phyloP scores from a whole-genome alignment of 2,329 filamentous ascomycete genomes.

The Clarireedia monteithiana region DNA sequence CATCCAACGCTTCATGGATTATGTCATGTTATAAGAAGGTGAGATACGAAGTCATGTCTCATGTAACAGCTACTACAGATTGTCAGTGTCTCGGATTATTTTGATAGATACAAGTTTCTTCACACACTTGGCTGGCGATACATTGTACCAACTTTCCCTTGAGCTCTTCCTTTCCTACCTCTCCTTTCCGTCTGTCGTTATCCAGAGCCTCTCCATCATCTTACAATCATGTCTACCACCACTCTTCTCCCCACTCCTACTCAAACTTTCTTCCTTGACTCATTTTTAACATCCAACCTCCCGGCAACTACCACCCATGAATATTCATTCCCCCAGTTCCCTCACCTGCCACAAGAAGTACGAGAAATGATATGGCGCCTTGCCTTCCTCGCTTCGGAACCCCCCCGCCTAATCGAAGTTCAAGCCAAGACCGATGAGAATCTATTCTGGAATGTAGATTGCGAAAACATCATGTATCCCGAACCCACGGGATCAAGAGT shows the following conservation, averaged over 20 bases:
- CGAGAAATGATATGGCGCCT: neutral
- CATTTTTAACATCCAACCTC: neutral
- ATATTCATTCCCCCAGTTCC: neutral
- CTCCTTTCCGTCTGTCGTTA: neutral
- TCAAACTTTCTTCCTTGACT: neutral
- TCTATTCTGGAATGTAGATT: neutral
- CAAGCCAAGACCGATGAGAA: neutral
- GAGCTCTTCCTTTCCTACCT: too few relatives aligned
- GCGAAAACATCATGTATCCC: neutral
- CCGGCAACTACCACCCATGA: neutral
- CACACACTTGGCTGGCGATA: too few relatives aligned
- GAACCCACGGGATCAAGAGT: constrained; percentile 2
- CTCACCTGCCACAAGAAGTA: neutral
- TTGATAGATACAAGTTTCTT: too few relatives aligned
- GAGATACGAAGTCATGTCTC: too few relatives aligned
- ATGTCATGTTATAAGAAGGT: neutral
- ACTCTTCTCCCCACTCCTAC: neutral
- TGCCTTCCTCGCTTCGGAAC: neutral
- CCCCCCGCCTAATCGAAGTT: constrained; percentile 4
- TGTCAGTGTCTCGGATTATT: too few relatives aligned
- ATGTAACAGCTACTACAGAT: too few relatives aligned
- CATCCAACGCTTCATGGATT: neutral
- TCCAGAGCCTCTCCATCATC: neutral
- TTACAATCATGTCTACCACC: neutral
- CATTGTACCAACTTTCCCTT: too few relatives aligned